Evolutionary conservation across 495 filamentous ascomycete species (phyloP), one percentile per base, ranked within the genome.

Genomic region (Trypethelium eluteriae): DNA sequence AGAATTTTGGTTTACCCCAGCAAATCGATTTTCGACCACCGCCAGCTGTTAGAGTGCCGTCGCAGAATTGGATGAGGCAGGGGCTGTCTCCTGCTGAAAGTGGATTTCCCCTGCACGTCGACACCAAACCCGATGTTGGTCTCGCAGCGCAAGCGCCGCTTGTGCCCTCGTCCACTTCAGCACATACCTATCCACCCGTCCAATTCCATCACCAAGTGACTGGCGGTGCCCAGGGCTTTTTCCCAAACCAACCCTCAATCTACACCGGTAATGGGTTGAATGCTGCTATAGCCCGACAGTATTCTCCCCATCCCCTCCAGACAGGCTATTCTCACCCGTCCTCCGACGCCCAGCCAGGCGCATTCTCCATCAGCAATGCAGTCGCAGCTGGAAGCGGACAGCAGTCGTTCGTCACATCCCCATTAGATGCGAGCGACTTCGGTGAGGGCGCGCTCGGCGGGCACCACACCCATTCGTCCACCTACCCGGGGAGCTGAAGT

Each of bases 21-120:
- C 53, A 59, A 59, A 59, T 59, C 14, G 53, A 59, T 36, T 59
- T n/a, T 36, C 53, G 53, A 59, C 25, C 34, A 59, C 5, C 18
- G 36, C 2, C 7, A 7, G 32, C 53, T 36, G 32, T 3, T 18
- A 3, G 10, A 25, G 25, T 25, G 32, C 53, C n/a, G 25, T 18
- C 32, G 32, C 25, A 59, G 32, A 7, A 59, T 14, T 59, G 25
- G 32, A 59, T 36, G 53, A 10, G 25, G 7, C 25, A 34, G 6
- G 25, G 53, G 7, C 7, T 59, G 14, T 59, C 53, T 36, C 3
- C 53, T 34, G 7, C 32, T 18, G 7, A 35, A 18, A 36, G 32
- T 18, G 7, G 18, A 35, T n/a, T 59, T 36, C 53, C 53, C 32
- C 14, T 59, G 25, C 53, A 14, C 32, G 14, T 59, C 25, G 32